Base-by-base conservation (phyloP, 139 green algal genomes). In the Choricystis sp. region DNA sequence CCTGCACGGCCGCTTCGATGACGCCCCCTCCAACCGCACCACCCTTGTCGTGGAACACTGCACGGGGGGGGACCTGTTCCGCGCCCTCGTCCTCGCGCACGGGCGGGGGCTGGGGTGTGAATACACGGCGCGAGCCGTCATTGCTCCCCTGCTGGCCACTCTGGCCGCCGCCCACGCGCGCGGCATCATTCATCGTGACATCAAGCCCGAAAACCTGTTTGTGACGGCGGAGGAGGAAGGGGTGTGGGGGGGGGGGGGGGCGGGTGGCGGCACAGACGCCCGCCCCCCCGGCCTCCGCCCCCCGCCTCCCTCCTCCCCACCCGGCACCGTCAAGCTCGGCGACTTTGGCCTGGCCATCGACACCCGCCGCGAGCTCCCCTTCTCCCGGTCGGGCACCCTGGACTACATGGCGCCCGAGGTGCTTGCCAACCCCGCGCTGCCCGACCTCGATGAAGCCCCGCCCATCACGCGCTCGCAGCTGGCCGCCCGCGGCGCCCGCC, bases 141-240 rank as follows among this genome's bases (percentile, higher is more conserved):
- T 95, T 57, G 72, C 72, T 0, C 85, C 87, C 1, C 70, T 95
- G 66, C 77, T 95, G 63, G 66, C 69, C 0, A 76, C 87, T n/a
- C 77, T 95, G 63, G 74, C 80, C 28, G 72, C 72, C 64, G 74
- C 90, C 72, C 79, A 92, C 66, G 57, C 31, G 29, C 61, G 69
- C 61, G 29, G 27, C 59, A 67, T 87, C 24, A 70, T 94, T 55
- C 87, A 94, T 68, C 69, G 85, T 2, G 77, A 84, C 63, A 83
- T 85, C 63, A 85, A 85, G 76, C 87, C 86, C 5, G 86, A 95
- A 67, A 95, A 95, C 72, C 83, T 95, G 29, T 88, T 95, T 68
- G 75, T 95, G 14, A 14, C 27, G 40, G 14, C 20, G n/a, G 40
- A 52, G 9, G n/a, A n/a, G n/a, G n/a, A n/a, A n/a, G n/a, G n/a